Evolutionary conservation across 805 yeast genomes (phyloP).

Genomic region (Wickerhamomyces sydowiorum): DNA sequence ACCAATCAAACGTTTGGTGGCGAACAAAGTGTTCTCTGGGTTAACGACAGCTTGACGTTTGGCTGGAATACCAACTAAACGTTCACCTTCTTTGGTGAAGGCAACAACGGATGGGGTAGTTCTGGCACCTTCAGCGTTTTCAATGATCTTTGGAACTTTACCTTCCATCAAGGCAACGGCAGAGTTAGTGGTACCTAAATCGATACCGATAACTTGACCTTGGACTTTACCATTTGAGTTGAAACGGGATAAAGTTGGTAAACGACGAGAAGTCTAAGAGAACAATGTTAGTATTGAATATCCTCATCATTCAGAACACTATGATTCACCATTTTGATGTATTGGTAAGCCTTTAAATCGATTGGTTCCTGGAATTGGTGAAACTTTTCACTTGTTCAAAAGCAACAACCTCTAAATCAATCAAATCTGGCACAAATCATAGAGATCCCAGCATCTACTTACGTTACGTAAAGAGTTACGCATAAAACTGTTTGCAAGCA

Average conservation of each 20-base stretch:
- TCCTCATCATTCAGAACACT: too few species aligned
- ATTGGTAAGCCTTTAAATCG: too few species aligned
- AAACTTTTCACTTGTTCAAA: neutral
- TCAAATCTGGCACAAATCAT: neutral
- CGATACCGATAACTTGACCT: conserved; percentile 66
- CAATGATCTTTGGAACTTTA: conserved; percentile 59
- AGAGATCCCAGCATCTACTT: conserved; percentile 3
- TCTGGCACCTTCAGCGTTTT: conserved; percentile 75
- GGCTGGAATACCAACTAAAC: conserved; percentile 67
- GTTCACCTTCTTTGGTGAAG: conserved; percentile 44
- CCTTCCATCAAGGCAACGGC: conserved; percentile 60
- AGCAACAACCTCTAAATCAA: neutral
- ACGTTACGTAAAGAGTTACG: conserved; percentile 23
- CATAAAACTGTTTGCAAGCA: conserved; percentile 21
- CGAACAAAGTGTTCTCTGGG: conserved; percentile 74
- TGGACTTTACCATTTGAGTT: conserved; percentile 44
- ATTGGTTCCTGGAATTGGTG: neutral
- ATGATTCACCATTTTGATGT: too few species aligned
- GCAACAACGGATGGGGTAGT: conserved; percentile 60
- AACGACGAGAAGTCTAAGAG: conserved; percentile 12
- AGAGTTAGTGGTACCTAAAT: conserved; percentile 82
- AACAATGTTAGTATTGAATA: conserved; percentile 13
- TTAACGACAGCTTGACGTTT: conserved; percentile 75
- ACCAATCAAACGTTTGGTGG: conserved; percentile 80
- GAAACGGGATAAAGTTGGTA: conserved; percentile 33